A percentile compares a stretch with the other conserved stretches of the same genome.
Conservation (phyloP, 2,329 filamentous ascomycete genomes). For the Dactylellina parvicollis region DNA sequence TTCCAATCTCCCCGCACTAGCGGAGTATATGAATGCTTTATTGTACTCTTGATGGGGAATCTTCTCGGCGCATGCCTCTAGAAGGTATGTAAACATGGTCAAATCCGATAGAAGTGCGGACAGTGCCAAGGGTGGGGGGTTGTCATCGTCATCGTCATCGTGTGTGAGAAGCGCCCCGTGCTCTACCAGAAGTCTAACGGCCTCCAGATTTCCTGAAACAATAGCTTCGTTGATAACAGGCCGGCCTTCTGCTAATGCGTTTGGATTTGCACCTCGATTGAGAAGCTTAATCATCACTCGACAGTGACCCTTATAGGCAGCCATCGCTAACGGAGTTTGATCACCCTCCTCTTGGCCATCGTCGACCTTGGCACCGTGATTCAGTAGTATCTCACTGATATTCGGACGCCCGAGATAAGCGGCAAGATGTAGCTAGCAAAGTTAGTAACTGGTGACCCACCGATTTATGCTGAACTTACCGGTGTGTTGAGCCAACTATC, state of each 20-base stretch:
- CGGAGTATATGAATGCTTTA: constrained; percentile 62
- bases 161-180: constrained; percentile 61
- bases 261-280: constrained; percentile 61
- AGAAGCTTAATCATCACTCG: constrained; percentile 63
- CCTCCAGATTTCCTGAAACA: constrained; percentile 62
- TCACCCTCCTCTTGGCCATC: constrained; percentile 60
- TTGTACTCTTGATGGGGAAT: constrained; percentile 62
- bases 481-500: constrained; percentile 60
- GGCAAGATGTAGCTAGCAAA: constrained; percentile 59
- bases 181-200: constrained; percentile 62
- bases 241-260: constrained; percentile 59
- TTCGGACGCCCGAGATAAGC: constrained; percentile 60
- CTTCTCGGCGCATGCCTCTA: constrained; percentile 62
- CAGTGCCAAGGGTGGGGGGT: constrained; percentile 60
- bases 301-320: constrained; percentile 61
- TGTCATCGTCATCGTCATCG: constrained; percentile 56
- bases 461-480: constrained; percentile 56
- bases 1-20: constrained; percentile 61
- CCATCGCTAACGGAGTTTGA: constrained; percentile 62
- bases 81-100: constrained; percentile 63
- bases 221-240: constrained; percentile 63
- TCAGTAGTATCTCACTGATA: constrained; percentile 61
- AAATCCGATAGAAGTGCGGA: constrained; percentile 62
- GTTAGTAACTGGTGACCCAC: neutral
- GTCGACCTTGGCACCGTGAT: constrained; percentile 60